Percentiles rank a stretch among this genome's conserved stretches.
phyloP scores from a whole-genome alignment of 2,329 filamentous ascomycete genomes.

The Tolypocladium album region DNA sequence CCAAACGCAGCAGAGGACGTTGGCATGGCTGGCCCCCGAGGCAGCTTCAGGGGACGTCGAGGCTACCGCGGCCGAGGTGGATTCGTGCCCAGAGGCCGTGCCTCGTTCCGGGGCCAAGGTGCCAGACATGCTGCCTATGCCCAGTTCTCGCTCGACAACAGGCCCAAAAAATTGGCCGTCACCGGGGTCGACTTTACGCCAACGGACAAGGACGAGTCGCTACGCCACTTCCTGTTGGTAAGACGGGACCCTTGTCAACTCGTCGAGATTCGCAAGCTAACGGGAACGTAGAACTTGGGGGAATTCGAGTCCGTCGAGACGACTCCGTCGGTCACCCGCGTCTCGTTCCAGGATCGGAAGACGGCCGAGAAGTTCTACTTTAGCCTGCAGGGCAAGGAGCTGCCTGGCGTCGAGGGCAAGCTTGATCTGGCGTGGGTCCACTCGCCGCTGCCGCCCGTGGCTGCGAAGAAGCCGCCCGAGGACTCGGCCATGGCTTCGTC shows the following conservation, averaged over 20 bases:
- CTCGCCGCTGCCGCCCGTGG: constrained; percentile 13
- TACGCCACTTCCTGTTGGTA: constrained; percentile 63
- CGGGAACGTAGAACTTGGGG: constrained; percentile 39
- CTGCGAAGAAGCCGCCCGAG: constrained; percentile 2
- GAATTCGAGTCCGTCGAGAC: constrained; percentile 50
- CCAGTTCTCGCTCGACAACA: constrained; percentile 63
- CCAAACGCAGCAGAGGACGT: constrained; percentile 38
- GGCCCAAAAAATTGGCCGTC: constrained; percentile 57
- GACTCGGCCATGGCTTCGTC: not conserved
- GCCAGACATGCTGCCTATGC: constrained; percentile 46
- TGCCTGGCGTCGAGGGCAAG: constrained; percentile 51
- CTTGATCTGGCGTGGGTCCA: constrained; percentile 56
- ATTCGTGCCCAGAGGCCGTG: constrained; percentile 24
- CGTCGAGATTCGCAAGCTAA: not conserved
- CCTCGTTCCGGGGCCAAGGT: constrained; percentile 28
- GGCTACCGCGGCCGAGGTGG: constrained; percentile 19
- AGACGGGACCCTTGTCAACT: constrained; percentile 14
- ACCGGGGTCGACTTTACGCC: constrained; percentile 53
- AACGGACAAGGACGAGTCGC: constrained; percentile 52
- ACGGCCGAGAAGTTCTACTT: constrained; percentile 62
- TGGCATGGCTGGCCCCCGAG: constrained; percentile 17
- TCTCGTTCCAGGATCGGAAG: constrained; percentile 56
- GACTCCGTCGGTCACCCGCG: constrained; percentile 34
- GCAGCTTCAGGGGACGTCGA: constrained; percentile 26
- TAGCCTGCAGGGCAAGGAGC: constrained; percentile 40